Evolutionary conservation across 345 rosid genomes (phyloP).

Genomic region (Erysimum cheiranthoides): DNA sequence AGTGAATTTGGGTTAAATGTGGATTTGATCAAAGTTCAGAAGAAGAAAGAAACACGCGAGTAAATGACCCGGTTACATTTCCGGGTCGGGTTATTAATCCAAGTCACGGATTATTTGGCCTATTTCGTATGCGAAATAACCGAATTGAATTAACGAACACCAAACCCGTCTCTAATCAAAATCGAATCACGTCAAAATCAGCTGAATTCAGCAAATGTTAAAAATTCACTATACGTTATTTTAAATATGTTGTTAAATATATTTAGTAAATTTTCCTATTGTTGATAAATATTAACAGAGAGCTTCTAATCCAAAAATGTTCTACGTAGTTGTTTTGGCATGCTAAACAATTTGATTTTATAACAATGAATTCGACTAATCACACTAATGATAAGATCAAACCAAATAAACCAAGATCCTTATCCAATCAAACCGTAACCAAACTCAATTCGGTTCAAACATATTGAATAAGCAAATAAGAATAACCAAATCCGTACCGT

Average conservation of each 20-base stretch:
- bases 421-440: background rate
- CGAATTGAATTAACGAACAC: background rate
- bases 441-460: background rate
- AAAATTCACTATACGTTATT: background rate
- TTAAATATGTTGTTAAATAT: no score
- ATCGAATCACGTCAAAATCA: background rate
- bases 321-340: background rate
- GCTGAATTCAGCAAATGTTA: background rate
- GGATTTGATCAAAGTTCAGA: constrained; percentile 31
- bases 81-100: no score
- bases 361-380: background rate
- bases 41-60: constrained; percentile 37
- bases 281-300: background rate
- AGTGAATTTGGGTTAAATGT: constrained; percentile 28
- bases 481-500: background rate
- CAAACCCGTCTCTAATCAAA: no score
- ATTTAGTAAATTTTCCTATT: no score
- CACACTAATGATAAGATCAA: background rate
- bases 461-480: background rate
- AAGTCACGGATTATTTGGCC: background rate
- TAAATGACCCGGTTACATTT: constrained; percentile 19
- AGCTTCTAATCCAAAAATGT: background rate
- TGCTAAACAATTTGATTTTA: background rate
- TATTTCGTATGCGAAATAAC: background rate
- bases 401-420: background rate